phyloP scores from a whole-genome alignment of 345 rosid genomes.

The Anacardium occidentale region DNA sequence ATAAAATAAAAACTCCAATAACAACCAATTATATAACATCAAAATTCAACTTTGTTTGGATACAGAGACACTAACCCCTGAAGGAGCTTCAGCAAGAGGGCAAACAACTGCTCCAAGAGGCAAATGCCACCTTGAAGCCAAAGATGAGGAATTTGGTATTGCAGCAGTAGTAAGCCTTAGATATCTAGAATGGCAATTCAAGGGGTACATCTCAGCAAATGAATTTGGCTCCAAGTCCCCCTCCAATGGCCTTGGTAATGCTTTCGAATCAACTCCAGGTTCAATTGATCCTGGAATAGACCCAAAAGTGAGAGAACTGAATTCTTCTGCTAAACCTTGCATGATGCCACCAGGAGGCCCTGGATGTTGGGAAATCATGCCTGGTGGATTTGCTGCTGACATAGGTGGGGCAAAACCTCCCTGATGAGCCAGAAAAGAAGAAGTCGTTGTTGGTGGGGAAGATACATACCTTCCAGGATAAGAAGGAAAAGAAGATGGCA shows the following conservation, averaged over 20 bases:
- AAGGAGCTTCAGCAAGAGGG: slow-evolving; percentile 95
- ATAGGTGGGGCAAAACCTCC: slow-evolving; percentile 53
- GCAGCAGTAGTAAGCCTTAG: slow-evolving; percentile 83
- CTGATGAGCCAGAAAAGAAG: slow-evolving; percentile 52
- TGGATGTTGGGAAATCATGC: slow-evolving; percentile 46
- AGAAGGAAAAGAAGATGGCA: slow-evolving; percentile 51
- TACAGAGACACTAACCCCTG: slow-evolving; percentile 64
- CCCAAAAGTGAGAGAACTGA: slow-evolving; percentile 69
- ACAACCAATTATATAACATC: background rate
- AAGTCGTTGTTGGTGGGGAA: slow-evolving; percentile 36
- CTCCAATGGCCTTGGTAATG: slow-evolving; percentile 93
- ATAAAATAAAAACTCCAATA: slow-evolving; percentile 18
- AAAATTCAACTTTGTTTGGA: slow-evolving; percentile 16
- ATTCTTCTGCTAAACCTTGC: slow-evolving; percentile 83
- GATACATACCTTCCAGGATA: slow-evolving; percentile 52
- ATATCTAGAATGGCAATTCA: slow-evolving; percentile 85
- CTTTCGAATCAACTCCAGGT: slow-evolving; percentile 68
- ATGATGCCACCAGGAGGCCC: slow-evolving; percentile 66
- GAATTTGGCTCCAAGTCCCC: slow-evolving; percentile 83
- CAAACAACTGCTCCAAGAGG: slow-evolving; percentile 98
- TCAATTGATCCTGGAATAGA: slow-evolving; percentile 81
- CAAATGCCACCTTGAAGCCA: slow-evolving; percentile 95
- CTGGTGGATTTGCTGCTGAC: slow-evolving; percentile 37
- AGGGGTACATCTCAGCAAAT: slow-evolving; percentile 56
- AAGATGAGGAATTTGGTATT: slow-evolving; percentile 87